Base-by-base conservation (phyloP, 805 yeast genomes). In the Zygoascus ofunaensis region DNA sequence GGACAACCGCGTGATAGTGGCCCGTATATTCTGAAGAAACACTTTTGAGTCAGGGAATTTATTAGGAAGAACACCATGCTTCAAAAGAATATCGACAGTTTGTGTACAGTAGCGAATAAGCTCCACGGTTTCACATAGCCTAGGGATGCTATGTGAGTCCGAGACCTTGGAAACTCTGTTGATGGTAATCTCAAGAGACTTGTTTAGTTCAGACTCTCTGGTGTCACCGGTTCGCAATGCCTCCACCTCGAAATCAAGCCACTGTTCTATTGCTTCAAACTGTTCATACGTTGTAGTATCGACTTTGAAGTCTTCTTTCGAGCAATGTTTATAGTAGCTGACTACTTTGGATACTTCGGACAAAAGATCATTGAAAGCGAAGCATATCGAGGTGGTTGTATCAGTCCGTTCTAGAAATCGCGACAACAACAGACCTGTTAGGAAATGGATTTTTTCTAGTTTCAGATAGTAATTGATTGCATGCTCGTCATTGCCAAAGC, bases 401-500 rank as follows among this genome's bases (percentile, higher is more conserved):
- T 43, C 34, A 2, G 44, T 26, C 18, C 34, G 42, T 10, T 43
- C 50, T 15, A 43, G 30, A n/a, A 53, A 46, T 15, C 45, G 44
- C 1, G 49, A 45, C 30, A 42, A 32, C 15, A 47, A 17, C 21
- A 39, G 23, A 2, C 12, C 20, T 3, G 35, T 5, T 14, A 19
- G 41, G 21, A 39, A 41, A 14, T 32, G 14, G n/a, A 45, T 32
- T 21, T 37, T 34, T 15, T 39, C 43, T 2, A 41, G 28, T 14
- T 32, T 7, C 17, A 44, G 33, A 12, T 40, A 23, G 17, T 36
- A 20, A 3, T 43, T 46, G 23, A 54, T 44, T 4, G 49, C 28
- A 5, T 34, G 33, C 34, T 47, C 52, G 39, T 51, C 53, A 1
- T n/a, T 26, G 4, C 19, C 18, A 23, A 49, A 53, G 4, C 45